Base-by-base conservation (phyloP, 2,329 filamentous ascomycete genomes). In the Aspergillus jensenii region DNA sequence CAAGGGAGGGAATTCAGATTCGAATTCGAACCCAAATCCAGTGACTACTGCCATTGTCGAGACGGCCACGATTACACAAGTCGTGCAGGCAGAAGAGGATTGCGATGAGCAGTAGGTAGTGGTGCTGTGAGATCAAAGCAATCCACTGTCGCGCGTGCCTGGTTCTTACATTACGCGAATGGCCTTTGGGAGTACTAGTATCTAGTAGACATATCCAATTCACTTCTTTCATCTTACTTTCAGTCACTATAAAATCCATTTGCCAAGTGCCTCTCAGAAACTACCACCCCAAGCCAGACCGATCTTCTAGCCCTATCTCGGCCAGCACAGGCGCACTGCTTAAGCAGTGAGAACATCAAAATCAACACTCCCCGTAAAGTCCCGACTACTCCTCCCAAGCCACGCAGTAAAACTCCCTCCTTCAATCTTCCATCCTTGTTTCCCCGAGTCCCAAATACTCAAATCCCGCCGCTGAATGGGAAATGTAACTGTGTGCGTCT, bases 401-500 rank as follows among this genome's bases (percentile, higher is more conserved):
- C 62, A 59, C 1, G 71, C 60, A n/a, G 9, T 54, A 45, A 67
- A 69, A 0, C 48, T 52, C 3, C 67, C 67, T 27, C 51, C 54
- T 3, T 58, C 68, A 54, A 70, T 65, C 31, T 68, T 63, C 74
- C 74, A 76, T 12, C 69, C 63, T 60, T 76, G 70, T 14, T 23
- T 51, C 19, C 33, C 55, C 6, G 67, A 67, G 62, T 75, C 68
- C 74, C 74, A 76, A 44, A 68, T 70, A 23, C 68, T 72, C 25
- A 76, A 23, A 60, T 76, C 74, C 9, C 69, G 68, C 6, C 74
- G 58, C 7, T 66, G 76, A 17, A 86, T 71, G 46, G 74, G 69
- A 52, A 85, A 84, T 2, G 60, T 65, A 15, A 81, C 75, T 0
- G 61, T 74, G 35, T 65, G 65, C 14, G 67, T 75, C 66, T 78